A percentile compares a stretch with the other conserved stretches of the same genome.
Conservation (phyloP, 140 eudicot genomes). For the Ambrosia hybrid region DNA sequence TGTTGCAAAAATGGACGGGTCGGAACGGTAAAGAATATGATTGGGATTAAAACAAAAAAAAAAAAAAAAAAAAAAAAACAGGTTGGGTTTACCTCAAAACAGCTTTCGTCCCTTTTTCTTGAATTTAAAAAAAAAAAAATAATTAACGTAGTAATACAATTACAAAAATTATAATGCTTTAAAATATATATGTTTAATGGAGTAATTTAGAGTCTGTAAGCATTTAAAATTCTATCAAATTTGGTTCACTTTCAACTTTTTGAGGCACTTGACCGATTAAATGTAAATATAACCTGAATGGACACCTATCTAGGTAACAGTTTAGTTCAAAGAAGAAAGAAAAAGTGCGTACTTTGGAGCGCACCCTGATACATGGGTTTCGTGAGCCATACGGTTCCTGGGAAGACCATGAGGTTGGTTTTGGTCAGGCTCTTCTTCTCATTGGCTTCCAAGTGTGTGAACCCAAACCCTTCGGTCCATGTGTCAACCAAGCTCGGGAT, state of each 20-base stretch:
- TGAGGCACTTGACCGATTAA: background rate
- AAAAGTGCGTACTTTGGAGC: slow-evolving; percentile 34
- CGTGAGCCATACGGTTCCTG: slow-evolving; percentile 88
- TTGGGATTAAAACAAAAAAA: background rate
- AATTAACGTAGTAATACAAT: background rate
- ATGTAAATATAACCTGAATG: background rate
- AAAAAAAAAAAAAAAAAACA: too few species aligned
- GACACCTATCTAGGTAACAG: background rate
- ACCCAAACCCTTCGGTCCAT: slow-evolving; percentile 91
- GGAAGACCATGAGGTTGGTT: slow-evolving; percentile 89
- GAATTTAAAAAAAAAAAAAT: background rate
- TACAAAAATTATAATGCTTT: background rate
- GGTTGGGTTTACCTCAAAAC: slow-evolving; percentile 5
- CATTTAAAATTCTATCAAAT: background rate
- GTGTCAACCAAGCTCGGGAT: slow-evolving; percentile 84
- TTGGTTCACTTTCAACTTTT: slow-evolving; percentile 7
- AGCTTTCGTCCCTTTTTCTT: background rate
- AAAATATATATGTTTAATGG: background rate
- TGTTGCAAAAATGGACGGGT: slow-evolving; percentile 17
- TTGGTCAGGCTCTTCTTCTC: slow-evolving; percentile 61
- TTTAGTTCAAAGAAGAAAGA: slow-evolving; percentile 5
- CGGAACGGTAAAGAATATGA: background rate
- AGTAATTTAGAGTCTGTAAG: background rate
- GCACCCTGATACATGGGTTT: slow-evolving; percentile 50
- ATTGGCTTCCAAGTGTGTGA: slow-evolving; percentile 66